Evolutionary conservation across 106 monocot species (phyloP), one percentile per base, ranked within the genome.

Genomic region (Cymbidium sinense): DNA sequence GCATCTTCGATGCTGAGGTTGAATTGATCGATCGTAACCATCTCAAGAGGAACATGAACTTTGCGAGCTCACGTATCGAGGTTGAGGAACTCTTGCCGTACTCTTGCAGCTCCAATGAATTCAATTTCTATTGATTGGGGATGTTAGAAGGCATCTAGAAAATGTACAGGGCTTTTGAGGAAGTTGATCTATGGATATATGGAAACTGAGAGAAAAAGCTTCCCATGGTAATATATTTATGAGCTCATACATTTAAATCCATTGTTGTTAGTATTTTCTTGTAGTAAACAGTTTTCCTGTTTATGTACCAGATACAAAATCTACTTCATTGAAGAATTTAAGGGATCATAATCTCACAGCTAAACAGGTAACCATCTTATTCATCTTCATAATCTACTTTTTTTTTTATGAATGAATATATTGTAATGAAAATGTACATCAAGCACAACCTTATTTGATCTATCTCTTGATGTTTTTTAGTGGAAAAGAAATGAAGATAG

Each of bases 81-180:
- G 83, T 88, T 29, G 91, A 91, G 70, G 91, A 91, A 76, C 74
- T 91, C 19, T 44, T 91, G 36, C 86, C 91, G 23, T 86, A 84
- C 75, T 81, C 89, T 1, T 74, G 83, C 34, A 84, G 84, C 21
- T 89, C 82, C 41, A 79, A 84, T 11, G 83, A 88, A 43, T 80
- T 81, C 37, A 88, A 74, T 83, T 86, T 86, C 80, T 84, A 77
- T 39, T 88, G 77, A 90, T 43, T 17, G 6, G 5, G 43, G 43
- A 29, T 44, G 31, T 67, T 21, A 18, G 29, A 43, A 75, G 50
- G 84, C n/a, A n/a, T n/a, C n/a, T n/a, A n/a, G n/a, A n/a, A n/a
- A 87, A 34, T 71, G n/a, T 39, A 37, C 37, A 71, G 6, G 21
- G 37, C 39, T 23, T 27, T 50, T n/a, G 43, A 50, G 31, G 67